Evolutionary conservation across 192 early-diverging fungal genomes (phyloP).

Genomic region (Lobosporangium transversale): DNA sequence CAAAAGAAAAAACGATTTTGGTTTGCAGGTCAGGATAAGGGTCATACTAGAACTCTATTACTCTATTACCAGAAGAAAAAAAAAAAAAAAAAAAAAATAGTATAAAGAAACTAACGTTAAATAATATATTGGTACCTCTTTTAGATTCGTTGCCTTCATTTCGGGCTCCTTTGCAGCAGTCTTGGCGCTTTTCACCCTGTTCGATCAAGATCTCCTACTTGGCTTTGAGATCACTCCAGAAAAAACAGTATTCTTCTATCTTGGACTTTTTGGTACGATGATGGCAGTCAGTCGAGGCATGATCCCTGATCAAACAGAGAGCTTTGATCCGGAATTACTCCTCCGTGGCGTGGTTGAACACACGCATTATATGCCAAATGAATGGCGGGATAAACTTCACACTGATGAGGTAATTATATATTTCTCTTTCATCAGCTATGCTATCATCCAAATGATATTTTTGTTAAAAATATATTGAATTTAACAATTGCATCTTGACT

Average conservation of each 20-base stretch:
- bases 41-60: not conserved
- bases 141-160: conserved; percentile 88
- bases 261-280: conserved; percentile 87
- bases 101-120: too few relatives aligned
- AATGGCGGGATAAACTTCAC: conserved; percentile 87
- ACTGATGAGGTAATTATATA: conserved; percentile 73
- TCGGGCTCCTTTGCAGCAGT: conserved; percentile 90
- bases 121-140: too few relatives aligned
- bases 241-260: conserved; percentile 93
- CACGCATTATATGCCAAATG: conserved; percentile 89
- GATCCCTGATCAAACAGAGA: conserved; percentile 82
- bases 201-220: conserved; percentile 88
- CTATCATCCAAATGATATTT: too few relatives aligned
- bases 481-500: too few relatives aligned
- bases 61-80: not conserved
- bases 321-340: conserved; percentile 84
- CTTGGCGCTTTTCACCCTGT: conserved; percentile 80
- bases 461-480: too few relatives aligned
- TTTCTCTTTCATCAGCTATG: too few relatives aligned
- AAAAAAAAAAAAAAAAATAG: too few relatives aligned
- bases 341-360: conserved; percentile 83
- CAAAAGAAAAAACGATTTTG: conserved; percentile 81
- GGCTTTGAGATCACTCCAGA: conserved; percentile 92
- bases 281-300: conserved; percentile 83
- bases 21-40: conserved; percentile 66